A percentile compares a stretch with the other conserved stretches of the same genome.
These are phyloP conservation scores for Gomphus bonarii DNA, from an alignment of 1,284 basidiomycete species.

Conservation along the genomic window DNA sequence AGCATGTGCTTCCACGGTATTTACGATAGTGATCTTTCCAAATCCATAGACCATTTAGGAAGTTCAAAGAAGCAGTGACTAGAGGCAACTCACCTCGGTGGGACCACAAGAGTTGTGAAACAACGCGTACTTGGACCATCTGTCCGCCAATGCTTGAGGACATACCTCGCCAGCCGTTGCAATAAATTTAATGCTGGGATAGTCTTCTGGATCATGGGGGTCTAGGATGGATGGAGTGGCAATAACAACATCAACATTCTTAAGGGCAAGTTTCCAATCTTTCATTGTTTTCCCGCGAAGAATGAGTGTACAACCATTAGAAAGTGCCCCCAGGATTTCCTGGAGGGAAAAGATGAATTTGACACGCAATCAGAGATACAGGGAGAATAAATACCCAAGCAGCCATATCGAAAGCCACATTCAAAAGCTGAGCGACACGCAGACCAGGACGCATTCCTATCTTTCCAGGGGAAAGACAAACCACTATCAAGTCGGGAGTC, in stretches of 20 bases:
- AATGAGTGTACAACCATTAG: conserved; percentile 45
- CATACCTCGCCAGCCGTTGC: conserved; percentile 55
- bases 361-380: background rate
- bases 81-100: conserved; percentile 29
- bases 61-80: background rate
- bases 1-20: conserved; percentile 42
- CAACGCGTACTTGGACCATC: conserved; percentile 32
- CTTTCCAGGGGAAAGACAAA: conserved; percentile 44
- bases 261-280: conserved; percentile 46
- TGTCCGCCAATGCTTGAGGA: conserved; percentile 45
- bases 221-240: conserved; percentile 44
- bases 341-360: conserved; percentile 15
- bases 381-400: conserved; percentile 34
- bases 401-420: conserved; percentile 54
- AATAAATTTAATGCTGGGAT: conserved; percentile 45
- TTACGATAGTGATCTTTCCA: conserved; percentile 45
- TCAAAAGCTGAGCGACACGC: conserved; percentile 48
- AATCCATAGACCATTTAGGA: background rate
- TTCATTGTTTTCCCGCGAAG: conserved; percentile 44
- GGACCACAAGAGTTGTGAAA: conserved; percentile 42
- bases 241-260: conserved; percentile 45
- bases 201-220: conserved; percentile 41
- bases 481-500: conserved; percentile 26
- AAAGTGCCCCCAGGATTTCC: conserved; percentile 47
- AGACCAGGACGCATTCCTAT: conserved; percentile 42